Evolutionary conservation across 2,329 filamentous ascomycete species (phyloP), one percentile per base, ranked within the genome.

Genomic region (Fusarium sp.): DNA sequence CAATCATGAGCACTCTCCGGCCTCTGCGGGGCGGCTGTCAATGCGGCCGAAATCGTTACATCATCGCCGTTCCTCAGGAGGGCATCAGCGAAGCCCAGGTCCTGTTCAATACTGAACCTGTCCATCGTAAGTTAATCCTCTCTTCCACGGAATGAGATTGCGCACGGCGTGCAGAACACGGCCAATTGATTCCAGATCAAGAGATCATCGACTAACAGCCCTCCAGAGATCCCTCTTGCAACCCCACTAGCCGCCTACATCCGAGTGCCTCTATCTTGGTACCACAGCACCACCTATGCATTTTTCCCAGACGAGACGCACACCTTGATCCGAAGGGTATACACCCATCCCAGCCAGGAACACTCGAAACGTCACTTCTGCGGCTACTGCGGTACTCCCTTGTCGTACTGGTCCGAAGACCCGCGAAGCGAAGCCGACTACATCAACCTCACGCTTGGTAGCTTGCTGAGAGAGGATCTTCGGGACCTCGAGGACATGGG

Each of bases 351-450:
- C 3, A 84, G 86, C 75, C 88, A 89, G 62, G 86, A 88, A 61
- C 84, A 89, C 77, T 86, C 90, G 1, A 91, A 93, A 80, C 91
- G 94, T 59, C 90, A 95, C 75, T 98, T 98, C 83, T 98, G 95
- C 83, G 95, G 95, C 27, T 97, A 93, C 85, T 98, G 95, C 81
- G 95, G 95, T 62, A 97, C 95, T 0, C 93, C 94, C 14, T 85
- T 98, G 63, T 93, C 92, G 0, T 94, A 92, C 77, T 98, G 95
- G 95, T 92, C 91, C 56, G 95, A 97, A 81, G 83, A 90, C 27
- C 93, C 93, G 0, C 85, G 83, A 1, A 87, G 86, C 61, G 94
- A 97, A 80, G 92, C 92, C 14, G 91, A 95, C 9, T 96, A 90
- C 80, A 95, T 98, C 84, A 92, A 91, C 68, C 86, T 98, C 66